These are phyloP conservation scores for Stachybotrys elegans DNA, from an alignment of 2,329 filamentous ascomycete species.

Conservation along the genomic window DNA sequence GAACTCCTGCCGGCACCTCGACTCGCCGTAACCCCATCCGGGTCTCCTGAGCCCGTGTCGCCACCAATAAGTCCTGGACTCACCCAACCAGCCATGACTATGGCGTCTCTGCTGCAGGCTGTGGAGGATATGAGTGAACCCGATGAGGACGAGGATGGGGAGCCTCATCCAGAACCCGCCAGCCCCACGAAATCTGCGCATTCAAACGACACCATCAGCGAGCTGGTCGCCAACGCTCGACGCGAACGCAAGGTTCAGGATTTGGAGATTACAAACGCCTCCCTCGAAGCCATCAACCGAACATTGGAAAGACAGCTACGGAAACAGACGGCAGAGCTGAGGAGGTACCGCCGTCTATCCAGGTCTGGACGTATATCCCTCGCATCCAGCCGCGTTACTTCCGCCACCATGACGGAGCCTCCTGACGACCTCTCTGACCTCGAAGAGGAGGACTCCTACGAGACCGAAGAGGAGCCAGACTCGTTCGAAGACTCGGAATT, in stretches of 20 bases:
- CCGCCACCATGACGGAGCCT: constrained; percentile 36
- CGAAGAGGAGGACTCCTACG: constrained; percentile 35
- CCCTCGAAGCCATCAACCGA: constrained; percentile 88
- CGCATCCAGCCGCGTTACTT: constrained; percentile 39
- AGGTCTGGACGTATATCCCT: constrained; percentile 71
- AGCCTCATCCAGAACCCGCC: constrained; percentile 31
- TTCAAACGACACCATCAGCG: constrained; percentile 59
- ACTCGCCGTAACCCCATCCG: constrained; percentile 14
- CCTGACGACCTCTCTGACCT: constrained; percentile 45
- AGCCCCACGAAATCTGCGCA: constrained; percentile 55
- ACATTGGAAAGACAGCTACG: constrained; percentile 86
- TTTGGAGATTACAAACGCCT: constrained; percentile 93
- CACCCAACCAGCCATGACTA: constrained; percentile 34
- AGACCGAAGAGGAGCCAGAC: constrained; percentile 38
- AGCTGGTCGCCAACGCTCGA: constrained; percentile 80
- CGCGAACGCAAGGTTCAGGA: constrained; percentile 93
- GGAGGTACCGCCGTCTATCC: constrained; percentile 80
- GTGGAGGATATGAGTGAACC: constrained; percentile 44
- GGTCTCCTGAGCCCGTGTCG: constrained; percentile 29
- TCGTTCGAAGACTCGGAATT: constrained; percentile 49
- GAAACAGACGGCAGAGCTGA: constrained; percentile 83
- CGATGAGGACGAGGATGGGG: constrained; percentile 21
- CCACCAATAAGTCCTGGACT: constrained; percentile 27
- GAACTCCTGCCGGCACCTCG: constrained; percentile 31
- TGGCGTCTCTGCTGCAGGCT: constrained; percentile 52